These are phyloP conservation scores for Suillus lakei DNA, from an alignment of 768 basidiomycete genomes.

Conservation along the genomic window DNA sequence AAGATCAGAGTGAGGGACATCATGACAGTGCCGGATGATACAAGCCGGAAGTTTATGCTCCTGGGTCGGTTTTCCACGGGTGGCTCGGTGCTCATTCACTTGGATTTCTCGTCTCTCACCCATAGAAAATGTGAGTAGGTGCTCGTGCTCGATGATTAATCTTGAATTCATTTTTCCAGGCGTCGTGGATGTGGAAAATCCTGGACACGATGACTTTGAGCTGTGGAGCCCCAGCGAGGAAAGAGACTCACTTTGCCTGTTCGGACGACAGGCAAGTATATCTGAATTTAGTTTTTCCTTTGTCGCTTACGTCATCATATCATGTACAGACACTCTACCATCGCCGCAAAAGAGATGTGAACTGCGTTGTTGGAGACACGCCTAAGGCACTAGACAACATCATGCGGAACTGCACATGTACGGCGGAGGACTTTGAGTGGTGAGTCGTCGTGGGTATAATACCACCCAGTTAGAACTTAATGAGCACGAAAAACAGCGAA, in stretches of 20 bases:
- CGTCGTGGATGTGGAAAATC: conserved; percentile 66
- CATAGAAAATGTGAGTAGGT: conserved; percentile 67
- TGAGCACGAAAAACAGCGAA: conserved; percentile 58
- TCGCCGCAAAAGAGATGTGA: conserved; percentile 76
- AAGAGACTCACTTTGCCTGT: conserved; percentile 86
- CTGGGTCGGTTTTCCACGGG: conserved; percentile 63
- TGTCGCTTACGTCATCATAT: conserved; percentile 5
- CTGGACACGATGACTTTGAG: conserved; percentile 91
- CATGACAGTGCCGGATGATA: conserved; percentile 89
- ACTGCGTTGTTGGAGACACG: conserved; percentile 84
- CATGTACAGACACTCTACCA: conserved; percentile 80
- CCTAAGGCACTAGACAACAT: conserved; percentile 56
- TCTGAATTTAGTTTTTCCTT: background rate
- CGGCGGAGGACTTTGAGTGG: conserved; percentile 91
- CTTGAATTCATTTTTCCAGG: conserved; percentile 49
- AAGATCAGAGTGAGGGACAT: conserved; percentile 76
- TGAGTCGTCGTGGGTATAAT: conserved; percentile 45
- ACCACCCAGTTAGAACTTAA: background rate
- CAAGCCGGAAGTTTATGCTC: conserved; percentile 88
- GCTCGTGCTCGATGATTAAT: conserved; percentile 1
- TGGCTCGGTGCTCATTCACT: conserved; percentile 65
- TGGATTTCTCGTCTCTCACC: conserved; percentile 88
- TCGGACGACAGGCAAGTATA: conserved; percentile 80
- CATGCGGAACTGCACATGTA: conserved; percentile 76
- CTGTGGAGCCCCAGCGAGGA: conserved; percentile 95